Base-by-base conservation (phyloP, 345 rosid genomes). In the Salix koriyanagi region DNA sequence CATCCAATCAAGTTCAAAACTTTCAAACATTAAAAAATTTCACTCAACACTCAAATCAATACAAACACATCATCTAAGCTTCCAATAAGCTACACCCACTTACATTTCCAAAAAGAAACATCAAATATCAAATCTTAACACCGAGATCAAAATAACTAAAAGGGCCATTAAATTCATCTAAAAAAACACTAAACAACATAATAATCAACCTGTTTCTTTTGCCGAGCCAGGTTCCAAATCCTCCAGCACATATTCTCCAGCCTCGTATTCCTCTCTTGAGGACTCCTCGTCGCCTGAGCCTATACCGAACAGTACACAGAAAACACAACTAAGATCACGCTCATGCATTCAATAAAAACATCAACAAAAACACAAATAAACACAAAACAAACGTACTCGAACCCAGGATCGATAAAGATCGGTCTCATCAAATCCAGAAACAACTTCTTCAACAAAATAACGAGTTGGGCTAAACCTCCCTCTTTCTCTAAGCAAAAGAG, bases 221-320 rank as follows among this genome's bases (percentile, higher is more conserved):
- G 97, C 73, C 99, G 97, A 84, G 98, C 99, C 76, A 93, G 82
- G 89, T 96, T 92, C 99, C 97, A 96, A 82, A 94, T 96, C 92
- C 99, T 87, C 98, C 98, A 96, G 48, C 98, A 94, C 99, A 94
- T 96, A 69, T 96, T 96, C 94, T 96, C 99, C 94, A 94, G 77
- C 71, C 99, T 83, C 2, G 97, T 96, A 41, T 96, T 94, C 87
- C 99, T 94, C 91, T 96, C 99, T 81, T 90, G 96, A 2, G 98
- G 97, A 76, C 97, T 94, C 89, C 96, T 90, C 37, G 99, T 96
- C 46, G 99, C 97, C 70, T 88, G 93, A 71, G 99, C 99, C 99
- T 96, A 42, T 58, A 58, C 64, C 15, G 12, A 58, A 58, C 64
- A 23, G 6, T 58, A 4, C 14, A 23, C 26, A 58, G 28, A 58